Evolutionary conservation across 2,329 filamentous ascomycete species (phyloP).

Genomic region (Gaeumannomyces sp.): DNA sequence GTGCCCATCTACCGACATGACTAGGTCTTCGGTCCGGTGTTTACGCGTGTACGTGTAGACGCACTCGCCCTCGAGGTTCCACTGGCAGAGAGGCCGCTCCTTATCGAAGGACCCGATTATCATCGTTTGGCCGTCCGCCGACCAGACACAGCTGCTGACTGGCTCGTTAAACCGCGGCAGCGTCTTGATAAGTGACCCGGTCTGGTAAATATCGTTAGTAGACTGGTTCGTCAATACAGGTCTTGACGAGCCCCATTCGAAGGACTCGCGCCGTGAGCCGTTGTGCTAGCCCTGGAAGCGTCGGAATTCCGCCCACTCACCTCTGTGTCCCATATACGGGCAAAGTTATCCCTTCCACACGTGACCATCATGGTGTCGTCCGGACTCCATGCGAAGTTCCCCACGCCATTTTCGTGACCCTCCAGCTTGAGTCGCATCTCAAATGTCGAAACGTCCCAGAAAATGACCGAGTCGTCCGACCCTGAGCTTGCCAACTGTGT

Average conservation of each 20-base stretch:
- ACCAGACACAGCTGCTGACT: constrained; percentile 87
- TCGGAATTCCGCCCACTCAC: constrained; percentile 38
- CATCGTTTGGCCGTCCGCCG: constrained; percentile 68
- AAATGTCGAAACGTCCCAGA: constrained; percentile 75
- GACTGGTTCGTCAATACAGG: not conserved
- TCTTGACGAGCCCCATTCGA: not conserved
- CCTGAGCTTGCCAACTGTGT: constrained; percentile 77
- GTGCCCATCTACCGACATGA: constrained; percentile 73
- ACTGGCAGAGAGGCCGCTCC: constrained; percentile 61
- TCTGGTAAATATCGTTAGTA: constrained; percentile 33
- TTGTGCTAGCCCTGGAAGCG: not conserved
- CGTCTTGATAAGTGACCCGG: constrained; percentile 55
- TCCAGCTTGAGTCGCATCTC: constrained; percentile 54
- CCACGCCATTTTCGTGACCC: constrained; percentile 65
- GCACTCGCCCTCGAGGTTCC: constrained; percentile 57
- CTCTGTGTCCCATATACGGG: constrained; percentile 67
- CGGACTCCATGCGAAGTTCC: constrained; percentile 84
- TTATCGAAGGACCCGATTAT: constrained; percentile 73
- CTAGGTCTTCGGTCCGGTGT: constrained; percentile 76
- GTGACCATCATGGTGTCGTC: constrained; percentile 82
- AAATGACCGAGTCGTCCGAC: constrained; percentile 64
- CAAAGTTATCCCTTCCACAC: constrained; percentile 69
- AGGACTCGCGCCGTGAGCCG: not conserved
- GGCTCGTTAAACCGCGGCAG: constrained; percentile 73
- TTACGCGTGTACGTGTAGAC: constrained; percentile 61